Conservation (phyloP, 441 rosid species). For the Raphanus hybrid region DNA sequence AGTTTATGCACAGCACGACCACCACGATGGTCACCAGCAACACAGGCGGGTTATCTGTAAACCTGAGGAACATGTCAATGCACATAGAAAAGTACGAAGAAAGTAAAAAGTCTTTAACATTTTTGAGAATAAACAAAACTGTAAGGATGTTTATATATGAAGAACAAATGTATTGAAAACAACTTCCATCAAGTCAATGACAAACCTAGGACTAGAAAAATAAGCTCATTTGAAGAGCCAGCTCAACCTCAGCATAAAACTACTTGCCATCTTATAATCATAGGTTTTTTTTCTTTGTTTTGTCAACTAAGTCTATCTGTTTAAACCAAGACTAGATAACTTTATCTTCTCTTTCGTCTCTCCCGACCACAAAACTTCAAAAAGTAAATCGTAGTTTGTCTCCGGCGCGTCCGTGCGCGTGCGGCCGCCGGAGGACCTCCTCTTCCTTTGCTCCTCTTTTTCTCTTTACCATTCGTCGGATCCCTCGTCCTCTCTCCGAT, state of each 20-base stretch:
- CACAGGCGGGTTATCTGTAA: constrained; percentile 6
- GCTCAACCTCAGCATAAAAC: constrained; percentile 21
- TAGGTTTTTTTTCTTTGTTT: background rate
- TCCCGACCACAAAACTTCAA: too few relatives aligned
- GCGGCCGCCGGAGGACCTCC: too few relatives aligned
- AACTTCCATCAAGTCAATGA: constrained; percentile 28
- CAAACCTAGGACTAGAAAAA: constrained; percentile 27
- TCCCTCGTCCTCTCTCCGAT: too few relatives aligned
- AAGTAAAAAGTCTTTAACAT: constrained; percentile 19
- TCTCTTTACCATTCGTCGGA: too few relatives aligned
- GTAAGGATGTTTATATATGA: background rate
- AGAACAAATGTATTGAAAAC: background rate
- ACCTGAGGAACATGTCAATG: background rate
- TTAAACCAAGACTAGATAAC: too few relatives aligned
- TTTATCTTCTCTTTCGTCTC: too few relatives aligned
- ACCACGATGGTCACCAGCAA: constrained; percentile 6
- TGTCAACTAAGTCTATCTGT: constrained; percentile 21
- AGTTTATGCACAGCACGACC: constrained; percentile 1
- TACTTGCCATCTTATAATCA: constrained; percentile 19
- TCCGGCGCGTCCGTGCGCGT: too few relatives aligned
- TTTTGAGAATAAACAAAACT: background rate
- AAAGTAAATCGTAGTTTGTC: too few relatives aligned
- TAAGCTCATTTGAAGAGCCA: background rate
- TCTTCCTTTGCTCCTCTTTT: too few relatives aligned
- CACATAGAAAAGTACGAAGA: constrained; percentile 6